These are phyloP conservation scores for Phellinidium pouzarii DNA, from an alignment of 1,284 basidiomycete species.

Conservation along the genomic window DNA sequence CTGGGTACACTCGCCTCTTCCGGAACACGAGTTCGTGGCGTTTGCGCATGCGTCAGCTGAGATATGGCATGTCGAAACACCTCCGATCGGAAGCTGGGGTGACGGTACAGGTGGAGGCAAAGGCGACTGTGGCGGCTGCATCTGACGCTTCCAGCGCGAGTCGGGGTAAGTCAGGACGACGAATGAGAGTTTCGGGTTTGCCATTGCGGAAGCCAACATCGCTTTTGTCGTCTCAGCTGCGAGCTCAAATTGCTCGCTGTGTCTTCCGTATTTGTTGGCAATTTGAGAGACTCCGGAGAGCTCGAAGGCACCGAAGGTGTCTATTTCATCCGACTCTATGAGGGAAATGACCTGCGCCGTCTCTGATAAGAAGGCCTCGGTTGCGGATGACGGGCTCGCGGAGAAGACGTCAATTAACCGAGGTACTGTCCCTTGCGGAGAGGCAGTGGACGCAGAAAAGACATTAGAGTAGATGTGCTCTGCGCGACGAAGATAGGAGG, in stretches of 20 bases:
- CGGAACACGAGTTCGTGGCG: slow-evolving; percentile 59
- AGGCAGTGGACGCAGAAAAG: slow-evolving; percentile 28
- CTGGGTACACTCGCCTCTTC: slow-evolving; percentile 58
- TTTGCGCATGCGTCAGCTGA: slow-evolving; percentile 50
- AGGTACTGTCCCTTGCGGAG: slow-evolving; percentile 25
- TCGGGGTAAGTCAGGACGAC: slow-evolving; percentile 45
- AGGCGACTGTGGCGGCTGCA: slow-evolving; percentile 43
- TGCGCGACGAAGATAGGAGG: slow-evolving; percentile 52
- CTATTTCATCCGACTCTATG: slow-evolving; percentile 36
- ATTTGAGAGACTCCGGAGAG: slow-evolving; percentile 37
- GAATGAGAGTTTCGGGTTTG: slow-evolving; percentile 37
- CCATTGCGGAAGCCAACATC: slow-evolving; percentile 36
- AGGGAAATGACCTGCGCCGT: slow-evolving; percentile 43
- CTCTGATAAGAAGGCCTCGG: slow-evolving; percentile 35
- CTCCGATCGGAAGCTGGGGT: slow-evolving; percentile 50
- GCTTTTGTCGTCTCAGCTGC: slow-evolving; percentile 39
- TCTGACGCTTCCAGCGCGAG: slow-evolving; percentile 31
- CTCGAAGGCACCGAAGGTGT: slow-evolving; percentile 51
- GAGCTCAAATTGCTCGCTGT: slow-evolving; percentile 41
- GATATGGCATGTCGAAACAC: slow-evolving; percentile 58
- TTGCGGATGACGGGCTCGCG: slow-evolving; percentile 32
- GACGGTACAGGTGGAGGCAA: slow-evolving; percentile 38
- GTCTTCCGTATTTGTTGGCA: slow-evolving; percentile 36
- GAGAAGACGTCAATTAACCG: slow-evolving; percentile 37
- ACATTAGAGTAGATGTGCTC: slow-evolving; percentile 49